Evolutionary conservation across 1,139 yeast species (phyloP).

Genomic region (Scheffersomyces lignicola): DNA sequence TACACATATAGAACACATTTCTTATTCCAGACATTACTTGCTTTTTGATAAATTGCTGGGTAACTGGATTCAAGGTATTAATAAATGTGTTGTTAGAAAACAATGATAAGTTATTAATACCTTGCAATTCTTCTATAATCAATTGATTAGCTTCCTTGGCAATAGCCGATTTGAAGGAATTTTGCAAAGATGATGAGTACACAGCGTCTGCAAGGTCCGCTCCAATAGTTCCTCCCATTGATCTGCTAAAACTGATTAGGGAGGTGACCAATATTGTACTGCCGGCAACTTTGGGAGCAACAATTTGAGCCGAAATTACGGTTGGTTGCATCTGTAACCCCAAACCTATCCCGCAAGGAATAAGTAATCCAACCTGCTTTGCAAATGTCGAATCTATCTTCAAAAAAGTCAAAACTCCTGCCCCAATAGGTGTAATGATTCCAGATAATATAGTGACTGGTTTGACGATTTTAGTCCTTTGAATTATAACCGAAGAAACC

Average conservation of each 20-base stretch:
- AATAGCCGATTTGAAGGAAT: conserved; percentile 17
- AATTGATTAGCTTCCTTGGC: conserved; percentile 15
- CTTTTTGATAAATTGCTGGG: conserved; percentile 25
- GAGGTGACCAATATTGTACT: conserved; percentile 38
- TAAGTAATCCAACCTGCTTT: conserved; percentile 35
- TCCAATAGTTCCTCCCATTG: conserved; percentile 31
- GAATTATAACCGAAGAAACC: conserved; percentile 27
- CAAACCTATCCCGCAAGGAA: conserved; percentile 29
- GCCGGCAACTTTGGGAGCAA: conserved; percentile 39
- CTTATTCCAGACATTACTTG: conserved; percentile 31
- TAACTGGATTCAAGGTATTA: conserved; percentile 21
- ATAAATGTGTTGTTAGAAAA: conserved; percentile 20
- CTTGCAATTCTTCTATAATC: conserved; percentile 20
- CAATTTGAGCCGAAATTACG: conserved; percentile 29
- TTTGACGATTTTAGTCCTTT: conserved; percentile 31
- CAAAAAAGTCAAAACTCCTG: conserved; percentile 32
- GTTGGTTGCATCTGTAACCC: conserved; percentile 34
- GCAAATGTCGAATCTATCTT: conserved; percentile 28
- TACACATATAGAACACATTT: conserved; percentile 32
- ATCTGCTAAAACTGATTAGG: conserved; percentile 29
- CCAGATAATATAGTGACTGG: conserved; percentile 28
- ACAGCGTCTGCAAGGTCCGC: conserved; percentile 35
- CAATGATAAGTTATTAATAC: conserved; percentile 16
- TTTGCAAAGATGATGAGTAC: conserved; percentile 30
- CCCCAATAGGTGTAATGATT: conserved; percentile 30